These are phyloP conservation scores for Lithocarpus polystachyus DNA, from an alignment of 306 rosid species.

Conservation along the genomic window DNA sequence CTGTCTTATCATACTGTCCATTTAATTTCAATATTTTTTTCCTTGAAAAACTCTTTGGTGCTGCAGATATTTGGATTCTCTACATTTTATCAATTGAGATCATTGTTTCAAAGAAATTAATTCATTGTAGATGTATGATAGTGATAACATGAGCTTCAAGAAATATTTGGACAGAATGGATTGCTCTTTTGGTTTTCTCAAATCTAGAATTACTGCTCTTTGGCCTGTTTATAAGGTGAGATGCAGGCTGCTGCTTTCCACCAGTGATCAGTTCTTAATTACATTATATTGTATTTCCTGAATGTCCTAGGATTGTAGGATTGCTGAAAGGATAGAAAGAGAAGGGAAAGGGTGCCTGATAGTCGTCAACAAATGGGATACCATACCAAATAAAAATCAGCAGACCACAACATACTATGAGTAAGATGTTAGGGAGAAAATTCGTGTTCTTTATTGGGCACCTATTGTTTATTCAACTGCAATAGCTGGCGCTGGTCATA, in stretches of 20 bases:
- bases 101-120: background rate
- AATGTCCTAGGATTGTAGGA: constrained; percentile 72
- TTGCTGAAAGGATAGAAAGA: constrained; percentile 91
- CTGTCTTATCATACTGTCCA: background rate
- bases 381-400: constrained; percentile 87
- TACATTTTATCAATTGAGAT: background rate
- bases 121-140: no score
- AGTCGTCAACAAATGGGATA: constrained; percentile 98
- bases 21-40: background rate
- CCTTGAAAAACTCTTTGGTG: background rate
- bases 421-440: constrained; percentile 93
- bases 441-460: constrained; percentile 81
- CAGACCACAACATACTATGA: constrained; percentile 84
- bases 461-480: constrained; percentile 94
- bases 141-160: background rate
- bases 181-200: background rate
- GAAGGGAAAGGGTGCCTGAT: constrained; percentile 96
- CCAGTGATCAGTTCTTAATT: background rate
- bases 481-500: constrained; percentile 74
- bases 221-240: background rate
- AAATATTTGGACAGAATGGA: background rate
- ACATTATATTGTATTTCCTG: constrained; percentile 9
- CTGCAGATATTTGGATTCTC: background rate
- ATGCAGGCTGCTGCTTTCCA: constrained; percentile 3
- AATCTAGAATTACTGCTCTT: background rate